Base-by-base conservation (phyloP, 805 yeast species). In the Candida golubevii region DNA sequence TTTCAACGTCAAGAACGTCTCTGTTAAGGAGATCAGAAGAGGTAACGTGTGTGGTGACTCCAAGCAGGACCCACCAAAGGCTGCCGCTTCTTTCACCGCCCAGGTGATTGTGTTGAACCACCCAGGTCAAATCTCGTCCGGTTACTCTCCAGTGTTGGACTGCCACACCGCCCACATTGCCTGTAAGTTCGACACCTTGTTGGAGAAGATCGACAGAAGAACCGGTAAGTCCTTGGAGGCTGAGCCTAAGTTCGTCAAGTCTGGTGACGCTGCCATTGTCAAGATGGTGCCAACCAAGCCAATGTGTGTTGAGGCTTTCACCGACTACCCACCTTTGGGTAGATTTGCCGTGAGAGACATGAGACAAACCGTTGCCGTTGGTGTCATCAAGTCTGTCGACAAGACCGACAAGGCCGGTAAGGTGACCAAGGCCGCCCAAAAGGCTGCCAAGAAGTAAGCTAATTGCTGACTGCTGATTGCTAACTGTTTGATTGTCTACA, bases 281-380 rank as follows among this genome's bases (percentile, higher is more conserved):
- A 65, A 61, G 65, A 66, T 66, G 71, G 64, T 65, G 45, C 71
- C 71, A 61, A 56, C 71, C 58, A 66, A 66, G 64, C 71, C 71
- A 58, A 65, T 66, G 71, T 65, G 66, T 64, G 71, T 66, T 62
- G 71, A 66, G 62, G 63, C 71, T 47, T 66, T 65, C 69, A 62
- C 69, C 50, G 72, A 66, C 58, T 67, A 63, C 70, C 72, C 72
- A 61, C 72, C 72, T 58, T 67, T 66, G 59, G 72, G 71, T 61
- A 63, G 72, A 63, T 67, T 67, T 65, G 73, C 73, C 72, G 97
- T 89, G 82, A 90, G 97, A 86, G 97, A 89, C 79, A 89, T 89
- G 97, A 87, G 97, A 86, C 97, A 89, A 80, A 90, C 97, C 65
- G 97, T 90, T 67, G 97, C 97, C 72, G 97, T 90, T 72, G 97